Evolutionary conservation across 2,329 filamentous ascomycete species (phyloP).

Genomic region (Epicoccum sorghinum): DNA sequence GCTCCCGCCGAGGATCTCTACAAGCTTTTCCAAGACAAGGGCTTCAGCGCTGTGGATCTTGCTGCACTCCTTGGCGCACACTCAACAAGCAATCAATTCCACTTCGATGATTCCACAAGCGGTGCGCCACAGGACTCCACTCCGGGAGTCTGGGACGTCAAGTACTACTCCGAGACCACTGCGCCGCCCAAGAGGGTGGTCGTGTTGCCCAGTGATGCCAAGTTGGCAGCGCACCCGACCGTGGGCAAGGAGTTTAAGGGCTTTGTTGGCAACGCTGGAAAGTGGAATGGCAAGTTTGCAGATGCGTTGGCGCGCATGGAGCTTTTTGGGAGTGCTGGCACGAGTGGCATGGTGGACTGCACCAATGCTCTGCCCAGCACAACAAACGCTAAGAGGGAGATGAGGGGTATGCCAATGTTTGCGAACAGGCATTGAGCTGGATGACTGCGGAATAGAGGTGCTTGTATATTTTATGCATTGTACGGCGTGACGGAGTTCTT

Average conservation of each 20-base stretch:
- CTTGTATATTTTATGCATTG: too few relatives aligned
- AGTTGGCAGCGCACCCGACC: constrained; percentile 31
- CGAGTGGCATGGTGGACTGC: constrained; percentile 26
- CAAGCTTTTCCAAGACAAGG: constrained; percentile 30
- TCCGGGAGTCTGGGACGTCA: constrained; percentile 33
- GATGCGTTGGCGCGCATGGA: constrained; percentile 33
- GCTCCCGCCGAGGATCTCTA: constrained; percentile 18
- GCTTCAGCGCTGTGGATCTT: constrained; percentile 29
- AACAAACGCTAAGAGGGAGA: constrained; percentile 28
- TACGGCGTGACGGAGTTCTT: too few relatives aligned
- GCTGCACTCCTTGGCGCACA: constrained; percentile 38
- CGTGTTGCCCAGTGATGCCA: constrained; percentile 42
- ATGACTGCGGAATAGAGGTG: too few relatives aligned
- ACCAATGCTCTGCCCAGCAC: constrained; percentile 24
- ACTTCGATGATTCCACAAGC: constrained; percentile 14
- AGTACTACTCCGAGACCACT: constrained; percentile 33
- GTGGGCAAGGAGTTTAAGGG: constrained; percentile 45
- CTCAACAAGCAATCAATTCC: constrained; percentile 26
- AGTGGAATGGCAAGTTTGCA: constrained; percentile 43
- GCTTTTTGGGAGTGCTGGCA: constrained; percentile 25
- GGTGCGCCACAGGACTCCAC: constrained; percentile 31
- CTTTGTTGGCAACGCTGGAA: constrained; percentile 42
- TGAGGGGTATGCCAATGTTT: constrained; percentile 13
- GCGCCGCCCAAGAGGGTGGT: constrained; percentile 28
- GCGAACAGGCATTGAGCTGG: not conserved